Base-by-base conservation (phyloP, 1,284 basidiomycete species). In the Ganoderma lingzhi region DNA sequence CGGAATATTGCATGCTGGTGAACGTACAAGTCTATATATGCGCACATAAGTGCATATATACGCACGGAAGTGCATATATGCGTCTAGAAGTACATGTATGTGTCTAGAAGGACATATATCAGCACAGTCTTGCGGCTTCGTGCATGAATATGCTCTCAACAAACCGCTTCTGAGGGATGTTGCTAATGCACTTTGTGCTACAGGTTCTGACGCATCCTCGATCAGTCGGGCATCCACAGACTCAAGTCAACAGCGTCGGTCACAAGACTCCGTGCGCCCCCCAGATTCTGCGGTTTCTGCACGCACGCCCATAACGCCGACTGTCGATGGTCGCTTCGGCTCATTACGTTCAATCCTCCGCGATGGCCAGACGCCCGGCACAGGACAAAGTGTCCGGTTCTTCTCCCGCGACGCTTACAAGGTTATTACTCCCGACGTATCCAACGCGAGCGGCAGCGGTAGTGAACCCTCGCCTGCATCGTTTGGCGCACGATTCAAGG, bases 351-450 rank as follows among this genome's bases (percentile, higher is more conserved):
- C 91, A 23, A 93, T 93, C 71, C 82, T 93, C 30, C 88, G 90
- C 45, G 88, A 90, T 69, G 85, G 84, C 9, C 89, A 89, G 63
- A 91, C 91, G 0, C 91, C 91, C n/a, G 89, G 87, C 3, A 90
- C 90, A 5, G 90, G 90, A 10, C 89, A 90, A 76, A 92, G 87
- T 74, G 91, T 92, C 30, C 89, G 90, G 9, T 93, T 92, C 81
- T 91, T 91, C 78, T 86, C 89, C n/a, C 84, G 88, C 32, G 87
- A 92, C 68, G 88, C 87, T 12, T 89, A 86, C 78, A 88, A 85
- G 71, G 82, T 87, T 23, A 87, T 90, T 72, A 91, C 85, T 64
- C 89, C 90, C 14, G 88, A 92, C 58, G 80, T 84, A 30, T 90
- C 90, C n/a, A 78, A 81, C 48, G 84, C 85, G 30, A 81, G 79